phyloP scores from a whole-genome alignment of 2,329 filamentous ascomycete species.

The Raffaelea ambrosiae region DNA sequence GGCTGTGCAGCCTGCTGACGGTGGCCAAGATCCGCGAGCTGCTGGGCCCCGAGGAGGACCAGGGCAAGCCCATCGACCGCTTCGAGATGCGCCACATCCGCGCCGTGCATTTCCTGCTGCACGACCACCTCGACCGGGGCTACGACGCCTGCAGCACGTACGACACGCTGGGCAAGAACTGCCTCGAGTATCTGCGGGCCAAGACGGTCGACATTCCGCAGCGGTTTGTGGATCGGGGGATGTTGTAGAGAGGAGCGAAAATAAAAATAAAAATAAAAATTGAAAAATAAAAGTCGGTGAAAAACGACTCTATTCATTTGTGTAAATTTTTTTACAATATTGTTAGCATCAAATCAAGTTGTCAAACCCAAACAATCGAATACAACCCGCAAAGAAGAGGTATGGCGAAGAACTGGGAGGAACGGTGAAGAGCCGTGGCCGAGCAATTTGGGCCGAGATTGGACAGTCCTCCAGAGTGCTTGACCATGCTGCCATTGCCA shows the following conservation, averaged over 20 bases:
- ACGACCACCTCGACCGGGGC: constrained; percentile 36
- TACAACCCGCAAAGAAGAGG: too few relatives aligned
- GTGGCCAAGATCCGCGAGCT: constrained; percentile 13
- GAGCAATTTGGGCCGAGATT: too few relatives aligned
- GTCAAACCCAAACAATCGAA: too few relatives aligned
- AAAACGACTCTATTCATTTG: too few relatives aligned
- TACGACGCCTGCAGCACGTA: constrained; percentile 32
- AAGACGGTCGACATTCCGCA: constrained; percentile 35
- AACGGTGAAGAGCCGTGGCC: too few relatives aligned
- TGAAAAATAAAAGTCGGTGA: background rate
- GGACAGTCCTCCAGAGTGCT: too few relatives aligned
- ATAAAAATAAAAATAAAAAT: background rate
- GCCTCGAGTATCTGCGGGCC: constrained; percentile 33
- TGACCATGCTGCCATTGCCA: too few relatives aligned
- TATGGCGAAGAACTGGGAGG: too few relatives aligned
- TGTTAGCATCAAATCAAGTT: too few relatives aligned
- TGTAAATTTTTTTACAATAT: too few relatives aligned
- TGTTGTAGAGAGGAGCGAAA: constrained; percentile 15
- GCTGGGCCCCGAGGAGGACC: constrained; percentile 13
- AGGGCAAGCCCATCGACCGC: constrained; percentile 13
- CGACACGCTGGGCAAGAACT: constrained; percentile 37
- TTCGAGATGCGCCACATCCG: constrained; percentile 11
- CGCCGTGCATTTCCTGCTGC: constrained; percentile 27
- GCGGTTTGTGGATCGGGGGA: constrained; percentile 30
- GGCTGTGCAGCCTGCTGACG: constrained; percentile 28